Conservation (phyloP, 495 filamentous ascomycete species). For the Podospora pseudopauciseta region DNA sequence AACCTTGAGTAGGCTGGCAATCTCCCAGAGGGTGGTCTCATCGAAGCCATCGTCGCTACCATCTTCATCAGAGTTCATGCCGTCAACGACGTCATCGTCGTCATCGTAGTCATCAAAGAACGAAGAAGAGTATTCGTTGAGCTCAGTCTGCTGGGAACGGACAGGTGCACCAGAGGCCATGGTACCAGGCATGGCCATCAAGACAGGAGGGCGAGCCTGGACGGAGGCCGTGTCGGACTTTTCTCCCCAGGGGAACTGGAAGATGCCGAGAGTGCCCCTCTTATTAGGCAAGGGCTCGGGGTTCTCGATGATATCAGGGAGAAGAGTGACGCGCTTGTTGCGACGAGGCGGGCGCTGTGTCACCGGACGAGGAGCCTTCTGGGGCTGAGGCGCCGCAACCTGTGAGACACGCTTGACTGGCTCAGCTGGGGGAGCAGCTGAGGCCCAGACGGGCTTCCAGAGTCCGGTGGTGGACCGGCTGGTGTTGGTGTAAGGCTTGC, state of each 20-base stretch:
- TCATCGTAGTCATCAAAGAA: slow-evolving; percentile 52
- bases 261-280: slow-evolving; percentile 51
- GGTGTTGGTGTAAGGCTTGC: slow-evolving; percentile 31
- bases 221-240: slow-evolving; percentile 48
- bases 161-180: slow-evolving; percentile 40
- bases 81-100: slow-evolving; percentile 35
- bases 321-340: slow-evolving; percentile 48
- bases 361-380: slow-evolving; percentile 35
- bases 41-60: slow-evolving; percentile 52
- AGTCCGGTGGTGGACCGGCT: slow-evolving; percentile 29
- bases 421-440: slow-evolving; percentile 38
- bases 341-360: slow-evolving; percentile 48
- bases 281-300: slow-evolving; percentile 51
- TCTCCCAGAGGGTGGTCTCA: slow-evolving; percentile 55
- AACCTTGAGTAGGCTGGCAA: slow-evolving; percentile 50
- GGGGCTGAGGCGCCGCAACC: slow-evolving; percentile 19
- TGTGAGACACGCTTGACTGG: slow-evolving; percentile 27
- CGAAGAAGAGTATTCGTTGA: slow-evolving; percentile 38
- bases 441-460: slow-evolving; percentile 36
- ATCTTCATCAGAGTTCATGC: slow-evolving; percentile 36
- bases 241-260: slow-evolving; percentile 57
- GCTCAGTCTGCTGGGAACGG: slow-evolving; percentile 35
- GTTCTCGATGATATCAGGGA: slow-evolving; percentile 56
- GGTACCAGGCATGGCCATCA: slow-evolving; percentile 47
- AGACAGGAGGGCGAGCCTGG: slow-evolving; percentile 26